These are phyloP conservation scores for Plasmodium fragile DNA, from an alignment of 169 alveolate genomes.

Conservation along the genomic window DNA sequence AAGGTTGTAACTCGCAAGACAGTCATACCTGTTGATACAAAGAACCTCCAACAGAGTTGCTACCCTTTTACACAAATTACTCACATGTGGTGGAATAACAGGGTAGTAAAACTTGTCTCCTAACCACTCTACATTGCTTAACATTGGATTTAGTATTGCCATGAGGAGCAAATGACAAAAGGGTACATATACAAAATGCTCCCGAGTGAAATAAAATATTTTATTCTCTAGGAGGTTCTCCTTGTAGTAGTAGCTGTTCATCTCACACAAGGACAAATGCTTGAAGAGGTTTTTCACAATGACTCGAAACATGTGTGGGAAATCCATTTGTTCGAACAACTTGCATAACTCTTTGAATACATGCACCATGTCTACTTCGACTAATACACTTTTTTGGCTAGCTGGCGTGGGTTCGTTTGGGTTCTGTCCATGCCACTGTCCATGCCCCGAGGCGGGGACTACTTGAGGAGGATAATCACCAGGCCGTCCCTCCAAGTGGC, in stretches of 20 bases:
- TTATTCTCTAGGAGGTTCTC: conserved; percentile 10
- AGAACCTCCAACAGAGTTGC: conserved; percentile 26
- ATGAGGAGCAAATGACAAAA: conserved; percentile 43
- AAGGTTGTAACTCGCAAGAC: conserved; percentile 9
- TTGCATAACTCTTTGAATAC: conserved; percentile 45
- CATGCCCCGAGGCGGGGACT: background rate
- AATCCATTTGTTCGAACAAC: conserved; percentile 20
- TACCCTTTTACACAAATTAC: conserved; percentile 15
- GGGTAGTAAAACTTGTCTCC: conserved; percentile 29
- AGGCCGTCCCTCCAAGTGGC: background rate
- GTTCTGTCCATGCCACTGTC: background rate
- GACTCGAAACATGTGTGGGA: conserved; percentile 48
- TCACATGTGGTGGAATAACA: conserved; percentile 1
- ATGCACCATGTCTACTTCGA: conserved; percentile 46
- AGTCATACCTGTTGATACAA: conserved; percentile 42
- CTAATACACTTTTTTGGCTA: background rate
- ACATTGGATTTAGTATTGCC: conserved; percentile 42
- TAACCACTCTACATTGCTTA: conserved; percentile 9
- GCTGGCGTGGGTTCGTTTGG: background rate
- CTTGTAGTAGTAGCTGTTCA: conserved; percentile 1
- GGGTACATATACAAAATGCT: conserved; percentile 35
- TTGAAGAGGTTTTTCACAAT: conserved; percentile 27
- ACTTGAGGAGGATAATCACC: background rate
- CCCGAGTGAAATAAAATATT: conserved; percentile 17
- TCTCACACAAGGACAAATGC: conserved; percentile 34